phyloP scores from a whole-genome alignment of 2,329 filamentous ascomycete species.

The Fusarium sarcochroum region DNA sequence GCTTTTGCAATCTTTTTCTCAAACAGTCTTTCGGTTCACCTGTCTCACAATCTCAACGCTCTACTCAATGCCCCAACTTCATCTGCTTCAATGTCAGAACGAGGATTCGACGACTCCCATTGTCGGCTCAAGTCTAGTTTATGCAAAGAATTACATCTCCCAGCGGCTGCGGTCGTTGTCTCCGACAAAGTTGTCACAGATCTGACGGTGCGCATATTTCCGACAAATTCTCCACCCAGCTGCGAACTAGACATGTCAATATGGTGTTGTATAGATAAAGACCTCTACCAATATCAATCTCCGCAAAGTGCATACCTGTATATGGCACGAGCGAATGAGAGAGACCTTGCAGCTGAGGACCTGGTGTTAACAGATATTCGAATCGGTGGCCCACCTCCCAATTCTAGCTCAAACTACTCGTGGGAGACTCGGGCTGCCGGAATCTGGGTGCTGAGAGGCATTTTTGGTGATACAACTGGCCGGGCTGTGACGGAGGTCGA shows the following conservation, averaged over 20 bases:
- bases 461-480: constrained; percentile 48
- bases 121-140: too few relatives aligned
- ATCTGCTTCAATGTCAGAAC: too few relatives aligned
- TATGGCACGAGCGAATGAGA: constrained; percentile 73
- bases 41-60: too few relatives aligned
- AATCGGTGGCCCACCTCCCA: constrained; percentile 64
- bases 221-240: constrained; percentile 38
- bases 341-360: constrained; percentile 73
- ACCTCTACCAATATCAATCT: constrained; percentile 76
- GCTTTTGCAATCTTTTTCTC: too few relatives aligned
- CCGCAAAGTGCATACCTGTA: constrained; percentile 73
- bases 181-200: constrained; percentile 51
- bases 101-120: too few relatives aligned
- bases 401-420: constrained; percentile 29
- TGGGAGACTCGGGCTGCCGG: constrained; percentile 77
- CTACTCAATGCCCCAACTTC: too few relatives aligned
- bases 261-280: constrained; percentile 78
- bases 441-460: constrained; percentile 74
- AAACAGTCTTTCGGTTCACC: too few relatives aligned
- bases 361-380: constrained; percentile 73
- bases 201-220: constrained; percentile 47
- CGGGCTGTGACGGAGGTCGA: constrained; percentile 74
- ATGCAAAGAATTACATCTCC: too few relatives aligned
- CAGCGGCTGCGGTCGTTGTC: constrained; percentile 5
- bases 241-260: constrained; percentile 44